These are phyloP conservation scores for Debaryomyces robertsiae DNA, from an alignment of 1,139 yeast genomes.

Conservation along the genomic window DNA sequence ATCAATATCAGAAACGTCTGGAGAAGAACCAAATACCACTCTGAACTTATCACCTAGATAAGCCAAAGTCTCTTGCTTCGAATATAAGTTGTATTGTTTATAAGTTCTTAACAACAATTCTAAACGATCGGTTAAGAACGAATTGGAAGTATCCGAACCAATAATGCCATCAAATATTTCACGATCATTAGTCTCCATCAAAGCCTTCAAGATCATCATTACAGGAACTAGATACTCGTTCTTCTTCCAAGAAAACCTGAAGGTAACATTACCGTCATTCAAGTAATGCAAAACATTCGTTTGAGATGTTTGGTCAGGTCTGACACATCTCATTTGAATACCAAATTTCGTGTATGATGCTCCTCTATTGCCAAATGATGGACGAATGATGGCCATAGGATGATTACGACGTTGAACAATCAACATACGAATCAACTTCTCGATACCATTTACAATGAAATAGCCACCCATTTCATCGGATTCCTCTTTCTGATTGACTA, in stretches of 20 bases:
- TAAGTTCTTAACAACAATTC: conserved; percentile 87
- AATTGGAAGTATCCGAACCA: conserved; percentile 82
- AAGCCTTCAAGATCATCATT: conserved; percentile 87
- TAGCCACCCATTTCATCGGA: conserved; percentile 97
- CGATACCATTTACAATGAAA: conserved; percentile 95
- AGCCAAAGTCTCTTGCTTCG: conserved; percentile 86
- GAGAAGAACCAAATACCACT: conserved; percentile 86
- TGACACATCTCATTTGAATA: conserved; percentile 89
- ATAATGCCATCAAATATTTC: conserved; percentile 96
- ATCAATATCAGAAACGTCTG: conserved; percentile 84
- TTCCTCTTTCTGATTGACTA: conserved; percentile 82
- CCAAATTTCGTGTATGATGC: conserved; percentile 86
- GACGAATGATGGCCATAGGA: conserved; percentile 96
- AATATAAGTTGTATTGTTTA: conserved; percentile 75
- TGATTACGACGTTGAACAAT: conserved; percentile 97
- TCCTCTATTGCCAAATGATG: conserved; percentile 93
- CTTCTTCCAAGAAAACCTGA: conserved; percentile 95
- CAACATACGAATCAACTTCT: conserved; percentile 93
- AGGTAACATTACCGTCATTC: conserved; percentile 94
- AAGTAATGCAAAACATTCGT: conserved; percentile 94
- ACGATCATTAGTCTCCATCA: conserved; percentile 87
- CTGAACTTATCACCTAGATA: conserved; percentile 95
- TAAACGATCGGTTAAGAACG: conserved; percentile 96
- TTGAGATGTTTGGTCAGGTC: conserved; percentile 97
- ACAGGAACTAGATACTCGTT: conserved; percentile 95